Evolutionary conservation across 2,329 filamentous ascomycete genomes (phyloP).

Genomic region (Trichoderma breve): DNA sequence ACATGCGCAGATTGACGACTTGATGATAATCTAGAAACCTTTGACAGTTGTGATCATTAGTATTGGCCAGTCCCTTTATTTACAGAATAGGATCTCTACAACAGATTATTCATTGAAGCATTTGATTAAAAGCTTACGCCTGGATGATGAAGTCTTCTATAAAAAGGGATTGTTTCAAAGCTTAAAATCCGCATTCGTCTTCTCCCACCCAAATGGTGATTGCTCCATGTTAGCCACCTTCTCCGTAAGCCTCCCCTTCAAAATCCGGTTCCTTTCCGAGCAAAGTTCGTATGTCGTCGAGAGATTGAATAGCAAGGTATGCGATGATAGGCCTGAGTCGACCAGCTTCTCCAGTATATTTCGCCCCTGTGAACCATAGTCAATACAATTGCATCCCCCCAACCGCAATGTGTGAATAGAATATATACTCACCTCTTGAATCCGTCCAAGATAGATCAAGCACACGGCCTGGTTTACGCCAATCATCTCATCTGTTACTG

Average conservation of each 20-base stretch:
- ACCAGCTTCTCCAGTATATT: conserved; percentile 65
- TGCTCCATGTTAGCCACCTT: conserved; percentile 61
- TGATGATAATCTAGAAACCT: background rate
- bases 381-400: background rate
- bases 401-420: conserved; percentile 22
- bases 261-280: conserved; percentile 67
- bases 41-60: background rate
- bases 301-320: conserved; percentile 83
- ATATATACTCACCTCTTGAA: conserved; percentile 60
- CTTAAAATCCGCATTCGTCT: conserved; percentile 73
- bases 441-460: conserved; percentile 74
- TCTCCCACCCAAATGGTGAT: conserved; percentile 64
- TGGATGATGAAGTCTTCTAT: background rate
- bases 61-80: background rate
- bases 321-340: conserved; percentile 63
- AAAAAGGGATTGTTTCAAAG: conserved; percentile 42
- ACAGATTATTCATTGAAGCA: background rate
- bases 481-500: conserved; percentile 62
- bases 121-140: background rate
- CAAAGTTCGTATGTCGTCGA: conserved; percentile 90
- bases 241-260: conserved; percentile 72
- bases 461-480: conserved; percentile 82
- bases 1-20: background rate
- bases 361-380: conserved; percentile 53
- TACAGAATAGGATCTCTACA: background rate